These are phyloP conservation scores for Striga asiatica DNA, from an alignment of 257 asterid species.

Conservation along the genomic window DNA sequence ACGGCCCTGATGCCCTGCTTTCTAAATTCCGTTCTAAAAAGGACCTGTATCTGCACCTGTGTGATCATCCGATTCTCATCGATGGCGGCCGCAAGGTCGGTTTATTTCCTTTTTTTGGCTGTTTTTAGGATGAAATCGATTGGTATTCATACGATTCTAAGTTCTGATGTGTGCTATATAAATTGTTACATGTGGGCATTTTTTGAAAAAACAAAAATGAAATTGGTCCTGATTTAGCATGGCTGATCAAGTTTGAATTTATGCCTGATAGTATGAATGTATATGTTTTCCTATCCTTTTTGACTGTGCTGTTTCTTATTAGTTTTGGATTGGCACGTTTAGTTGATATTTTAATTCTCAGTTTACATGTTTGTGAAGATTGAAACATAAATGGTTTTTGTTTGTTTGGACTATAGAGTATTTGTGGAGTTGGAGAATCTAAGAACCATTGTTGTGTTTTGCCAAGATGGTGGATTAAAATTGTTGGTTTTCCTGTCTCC, in stretches of 20 bases:
- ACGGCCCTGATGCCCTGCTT: constrained; percentile 19
- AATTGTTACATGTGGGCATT: no score
- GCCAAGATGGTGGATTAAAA: neutral
- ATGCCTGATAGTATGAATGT: no score
- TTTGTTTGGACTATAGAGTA: neutral
- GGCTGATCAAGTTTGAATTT: neutral
- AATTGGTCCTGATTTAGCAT: no score
- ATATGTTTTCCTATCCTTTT: no score
- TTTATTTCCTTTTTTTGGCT: neutral
- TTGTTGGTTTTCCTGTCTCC: no score
- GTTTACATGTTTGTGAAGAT: neutral
- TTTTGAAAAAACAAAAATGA: no score
- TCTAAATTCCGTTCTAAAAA: constrained; percentile 33
- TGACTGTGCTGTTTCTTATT: no score
- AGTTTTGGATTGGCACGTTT: no score
- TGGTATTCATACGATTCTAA: no score
- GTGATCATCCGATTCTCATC: neutral
- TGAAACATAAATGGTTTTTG: neutral
- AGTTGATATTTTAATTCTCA: no score
- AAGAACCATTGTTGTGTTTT: neutral
- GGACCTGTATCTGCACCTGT: constrained; percentile 43
- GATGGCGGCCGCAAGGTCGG: constrained; percentile 49
- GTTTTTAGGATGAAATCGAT: neutral
- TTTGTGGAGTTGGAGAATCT: neutral
- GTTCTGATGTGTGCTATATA: no score